Evolutionary conservation across 2,329 filamentous ascomycete species (phyloP).

Genomic region (Beauveria australis): DNA sequence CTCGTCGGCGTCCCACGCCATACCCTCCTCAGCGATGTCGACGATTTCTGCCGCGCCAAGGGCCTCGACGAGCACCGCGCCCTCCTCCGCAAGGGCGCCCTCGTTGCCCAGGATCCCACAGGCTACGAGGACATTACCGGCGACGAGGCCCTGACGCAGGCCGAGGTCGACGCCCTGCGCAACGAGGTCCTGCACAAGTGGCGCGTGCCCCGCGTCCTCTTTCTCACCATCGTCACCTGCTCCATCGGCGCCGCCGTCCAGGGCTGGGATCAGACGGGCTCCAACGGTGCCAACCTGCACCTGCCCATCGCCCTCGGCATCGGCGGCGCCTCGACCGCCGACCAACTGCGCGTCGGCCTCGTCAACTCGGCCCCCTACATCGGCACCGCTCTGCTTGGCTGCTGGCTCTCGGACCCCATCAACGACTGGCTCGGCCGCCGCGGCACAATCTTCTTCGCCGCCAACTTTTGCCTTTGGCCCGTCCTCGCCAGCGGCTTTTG

Average conservation of each 20-base stretch:
- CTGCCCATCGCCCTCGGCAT: slow-evolving; percentile 47
- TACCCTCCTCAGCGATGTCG: slow-evolving; percentile 46
- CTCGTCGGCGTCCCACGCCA: slow-evolving; percentile 44
- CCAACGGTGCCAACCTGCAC: slow-evolving; percentile 55
- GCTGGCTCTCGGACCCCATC: slow-evolving; percentile 61
- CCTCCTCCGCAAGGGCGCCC: slow-evolving; percentile 58
- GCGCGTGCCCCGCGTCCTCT: slow-evolving; percentile 53
- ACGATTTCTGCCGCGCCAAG: slow-evolving; percentile 53
- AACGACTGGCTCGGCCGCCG: slow-evolving; percentile 36
- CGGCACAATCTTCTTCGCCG: slow-evolving; percentile 61
- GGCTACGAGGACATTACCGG: slow-evolving; percentile 52
- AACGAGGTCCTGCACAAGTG: slow-evolving; percentile 61
- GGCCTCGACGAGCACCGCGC: slow-evolving; percentile 49
- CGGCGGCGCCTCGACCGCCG: slow-evolving; percentile 24
- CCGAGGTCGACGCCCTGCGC: slow-evolving; percentile 50
- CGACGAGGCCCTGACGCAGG: slow-evolving; percentile 48
- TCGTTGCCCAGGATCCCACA: slow-evolving; percentile 63
- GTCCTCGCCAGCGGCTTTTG: slow-evolving; percentile 65
- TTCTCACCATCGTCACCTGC: slow-evolving; percentile 59
- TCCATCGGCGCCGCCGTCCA: slow-evolving; percentile 64
- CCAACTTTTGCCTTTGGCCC: slow-evolving; percentile 61
- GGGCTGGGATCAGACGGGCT: slow-evolving; percentile 60
- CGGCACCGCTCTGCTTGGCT: slow-evolving; percentile 42
- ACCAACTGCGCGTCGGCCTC: slow-evolving; percentile 52
- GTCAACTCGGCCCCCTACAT: slow-evolving; percentile 53